These are phyloP conservation scores for Didymella keratinophila DNA, from an alignment of 2,329 filamentous ascomycete genomes.

Conservation along the genomic window DNA sequence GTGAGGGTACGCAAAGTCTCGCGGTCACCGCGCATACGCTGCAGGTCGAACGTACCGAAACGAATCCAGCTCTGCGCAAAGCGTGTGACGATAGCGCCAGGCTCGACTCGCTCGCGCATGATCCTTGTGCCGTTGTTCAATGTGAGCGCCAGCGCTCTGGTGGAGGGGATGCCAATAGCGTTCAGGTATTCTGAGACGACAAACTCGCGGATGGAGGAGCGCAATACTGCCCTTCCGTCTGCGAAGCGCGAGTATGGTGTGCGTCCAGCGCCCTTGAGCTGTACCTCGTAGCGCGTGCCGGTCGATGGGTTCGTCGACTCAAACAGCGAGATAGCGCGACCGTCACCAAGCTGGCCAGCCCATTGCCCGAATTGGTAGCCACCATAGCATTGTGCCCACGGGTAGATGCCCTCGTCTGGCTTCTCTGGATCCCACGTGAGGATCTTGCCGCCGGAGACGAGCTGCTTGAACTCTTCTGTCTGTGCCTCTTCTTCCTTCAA, in stretches of 20 bases:
- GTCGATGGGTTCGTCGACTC: conserved; percentile 80
- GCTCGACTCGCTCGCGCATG: conserved; percentile 80
- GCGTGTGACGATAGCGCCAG: conserved; percentile 88
- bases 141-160: conserved; percentile 83
- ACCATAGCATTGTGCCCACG: conserved; percentile 98
- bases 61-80: conserved; percentile 93
- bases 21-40: conserved; percentile 81
- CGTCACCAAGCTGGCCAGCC: conserved; percentile 96
- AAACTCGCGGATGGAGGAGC: conserved; percentile 93
- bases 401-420: conserved; percentile 71
- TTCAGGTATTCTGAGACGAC: conserved; percentile 89
- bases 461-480: conserved; percentile 76
- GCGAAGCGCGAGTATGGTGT: conserved; percentile 97
- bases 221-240: conserved; percentile 90
- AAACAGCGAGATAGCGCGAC: conserved; percentile 91
- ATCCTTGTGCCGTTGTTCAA: conserved; percentile 75
- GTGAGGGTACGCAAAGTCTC: conserved; percentile 75
- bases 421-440: conserved; percentile 76
- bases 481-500: conserved; percentile 72
- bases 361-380: conserved; percentile 77
- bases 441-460: conserved; percentile 83
- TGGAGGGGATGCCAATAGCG: conserved; percentile 84
- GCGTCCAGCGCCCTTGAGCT: conserved; percentile 90
- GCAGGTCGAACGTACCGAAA: conserved; percentile 95
- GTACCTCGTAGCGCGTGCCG: conserved; percentile 82